Evolutionary conservation across 129 eudicot species (phyloP), one percentile per base, ranked within the genome.

Genomic region (Artemisia argyi): DNA sequence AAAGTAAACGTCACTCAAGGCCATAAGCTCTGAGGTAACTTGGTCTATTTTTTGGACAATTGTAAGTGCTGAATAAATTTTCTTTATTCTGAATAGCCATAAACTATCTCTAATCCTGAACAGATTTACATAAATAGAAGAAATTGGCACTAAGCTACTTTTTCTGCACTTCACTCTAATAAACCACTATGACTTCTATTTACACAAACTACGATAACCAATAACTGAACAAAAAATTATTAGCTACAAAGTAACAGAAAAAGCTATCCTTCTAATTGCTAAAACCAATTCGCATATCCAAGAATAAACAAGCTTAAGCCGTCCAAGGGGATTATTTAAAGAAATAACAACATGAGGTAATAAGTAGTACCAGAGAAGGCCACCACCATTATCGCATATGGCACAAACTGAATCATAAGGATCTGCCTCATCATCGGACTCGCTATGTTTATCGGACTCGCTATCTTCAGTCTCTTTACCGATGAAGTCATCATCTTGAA

Each of bases 341-440:
- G 46, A 11, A 39, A 39, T 39, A 39, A 39, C 11, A 39, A 39
- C 46, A 39, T 7, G 46, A 39, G 11, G 46, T 7, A 1, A 39
- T 39, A 39, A 39, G 10, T 7, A 39, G 22, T 79, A 89, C 98
- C 91, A 73, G 12, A 72, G 69, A 76, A 92, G 72, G 0, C 0
- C 2, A 51, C 98, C 98, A 11, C 98, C 98, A 60, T 92, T 79
- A 66, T 92, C 98, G 68, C 98, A 92, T 55, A 92, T 85, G 46
- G 89, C 89, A 83, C 96, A 92, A 65, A 92, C 96, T 47, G 84
- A 77, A 56, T 90, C 97, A 64, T 79, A 83, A 66, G 55, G 64
- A 28, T 85, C 92, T 49, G 75, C 85, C 71, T 88, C 92, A 11
- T 83, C 95, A 75, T 74, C 88, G 11, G 85, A 82, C 20, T 71